A percentile compares a stretch with the other conserved stretches of the same genome.
Evolutionary conservation across 495 filamentous ascomycete species (phyloP).

Genomic region (Sphaerosporella brunnea): DNA sequence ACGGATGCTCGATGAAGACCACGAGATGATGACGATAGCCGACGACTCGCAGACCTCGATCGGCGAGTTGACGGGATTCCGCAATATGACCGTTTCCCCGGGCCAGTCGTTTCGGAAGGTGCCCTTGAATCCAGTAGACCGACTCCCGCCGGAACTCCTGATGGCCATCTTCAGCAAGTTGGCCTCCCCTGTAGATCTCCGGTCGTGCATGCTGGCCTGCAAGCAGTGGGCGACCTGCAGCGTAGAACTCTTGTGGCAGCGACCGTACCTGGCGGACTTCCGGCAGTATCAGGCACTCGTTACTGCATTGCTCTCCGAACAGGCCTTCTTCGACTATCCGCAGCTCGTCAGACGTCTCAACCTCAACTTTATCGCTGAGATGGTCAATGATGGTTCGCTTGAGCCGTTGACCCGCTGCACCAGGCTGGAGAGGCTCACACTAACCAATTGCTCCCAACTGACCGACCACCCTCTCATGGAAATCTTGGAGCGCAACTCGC

Average conservation of each 20-base stretch:
- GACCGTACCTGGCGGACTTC: slow-evolving; percentile 79
- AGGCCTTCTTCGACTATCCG: slow-evolving; percentile 67
- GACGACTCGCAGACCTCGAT: slow-evolving; percentile 21
- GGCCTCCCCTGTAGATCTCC: slow-evolving; percentile 50
- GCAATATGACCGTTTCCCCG: slow-evolving; percentile 24
- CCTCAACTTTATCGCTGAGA: slow-evolving; percentile 52
- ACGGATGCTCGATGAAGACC: slow-evolving; percentile 13
- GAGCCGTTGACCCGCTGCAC: slow-evolving; percentile 68
- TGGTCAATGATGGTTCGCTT: slow-evolving; percentile 80
- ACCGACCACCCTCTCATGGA: slow-evolving; percentile 68
- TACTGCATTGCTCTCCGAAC: slow-evolving; percentile 45
- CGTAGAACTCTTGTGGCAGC: slow-evolving; percentile 88
- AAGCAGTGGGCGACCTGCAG: slow-evolving; percentile 83
- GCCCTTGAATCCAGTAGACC: slow-evolving; percentile 49
- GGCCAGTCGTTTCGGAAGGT: slow-evolving; percentile 8
- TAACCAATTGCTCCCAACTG: slow-evolving; percentile 74
- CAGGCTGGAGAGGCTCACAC: slow-evolving; percentile 77
- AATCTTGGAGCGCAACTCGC: slow-evolving; percentile 58
- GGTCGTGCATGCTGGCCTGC: slow-evolving; percentile 79
- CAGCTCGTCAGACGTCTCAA: slow-evolving; percentile 83
- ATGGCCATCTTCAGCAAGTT: slow-evolving; percentile 85
- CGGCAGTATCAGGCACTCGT: slow-evolving; percentile 58
- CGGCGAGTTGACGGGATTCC: slow-evolving; percentile 19
- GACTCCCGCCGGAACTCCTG: slow-evolving; percentile 81
- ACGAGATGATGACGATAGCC: slow-evolving; percentile 14